Percentiles rank a stretch among this genome's conserved stretches.
These are phyloP conservation scores for Antitrichia curtipendula DNA, from an alignment of 225 moss, liverwort and hornwort species.

Conservation along the genomic window DNA sequence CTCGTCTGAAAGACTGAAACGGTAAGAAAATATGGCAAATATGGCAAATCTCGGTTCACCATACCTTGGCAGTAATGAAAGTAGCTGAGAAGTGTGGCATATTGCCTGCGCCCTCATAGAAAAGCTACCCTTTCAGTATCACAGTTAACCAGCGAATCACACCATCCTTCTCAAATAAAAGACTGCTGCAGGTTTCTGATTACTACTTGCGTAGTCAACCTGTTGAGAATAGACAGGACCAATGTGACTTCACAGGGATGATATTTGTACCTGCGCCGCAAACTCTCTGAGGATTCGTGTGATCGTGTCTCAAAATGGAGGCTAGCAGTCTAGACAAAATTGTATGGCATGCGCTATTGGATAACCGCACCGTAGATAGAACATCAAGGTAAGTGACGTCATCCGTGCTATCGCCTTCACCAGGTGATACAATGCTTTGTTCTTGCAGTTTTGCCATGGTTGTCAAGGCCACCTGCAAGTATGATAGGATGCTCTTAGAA, in stretches of 20 bases:
- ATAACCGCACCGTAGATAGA: conserved; percentile 83
- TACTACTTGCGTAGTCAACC: neutral
- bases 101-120: conserved; percentile 50
- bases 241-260: neutral
- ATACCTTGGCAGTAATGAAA: conserved; percentile 98
- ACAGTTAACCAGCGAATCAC: neutral
- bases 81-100: conserved; percentile 88
- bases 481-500: neutral
- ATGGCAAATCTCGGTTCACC: conserved; percentile 95
- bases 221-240: neutral
- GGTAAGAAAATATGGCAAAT: neutral
- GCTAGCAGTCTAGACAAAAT: conserved; percentile 79
- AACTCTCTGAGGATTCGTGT: conserved; percentile 86
- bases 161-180: neutral
- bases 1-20: neutral
- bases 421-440: conserved; percentile 95
- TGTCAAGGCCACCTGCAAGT: conserved; percentile 70
- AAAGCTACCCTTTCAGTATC: neutral
- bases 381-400: conserved; percentile 96
- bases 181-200: neutral
- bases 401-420: conserved; percentile 96
- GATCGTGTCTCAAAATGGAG: conserved; percentile 68
- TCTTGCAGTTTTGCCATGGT: conserved; percentile 98
- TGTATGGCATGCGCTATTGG: conserved; percentile 87
- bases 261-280: conserved; percentile 67